Percentiles rank a stretch among this genome's conserved stretches.
These are phyloP conservation scores for Kondoa malvinella DNA, from an alignment of 768 basidiomycete genomes.

Conservation along the genomic window DNA sequence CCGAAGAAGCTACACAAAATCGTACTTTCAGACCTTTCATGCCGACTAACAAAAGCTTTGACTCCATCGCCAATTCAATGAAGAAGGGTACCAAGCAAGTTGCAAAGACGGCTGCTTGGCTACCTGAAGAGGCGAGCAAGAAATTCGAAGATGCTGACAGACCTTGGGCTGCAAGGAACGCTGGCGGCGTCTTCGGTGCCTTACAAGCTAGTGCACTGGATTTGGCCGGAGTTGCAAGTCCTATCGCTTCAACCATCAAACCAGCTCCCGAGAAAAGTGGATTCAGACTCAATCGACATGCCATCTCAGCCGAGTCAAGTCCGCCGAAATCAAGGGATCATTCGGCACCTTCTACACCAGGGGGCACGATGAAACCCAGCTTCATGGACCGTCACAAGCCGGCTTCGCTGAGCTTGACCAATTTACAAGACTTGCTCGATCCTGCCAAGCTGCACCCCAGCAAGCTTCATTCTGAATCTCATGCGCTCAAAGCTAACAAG, in stretches of 20 bases:
- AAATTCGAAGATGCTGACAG: neutral
- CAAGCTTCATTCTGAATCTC: too few species aligned
- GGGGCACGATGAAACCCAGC: neutral
- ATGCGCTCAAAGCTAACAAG: slow-evolving; percentile 8
- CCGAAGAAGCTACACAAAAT: slow-evolving; percentile 11
- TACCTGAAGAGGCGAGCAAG: neutral
- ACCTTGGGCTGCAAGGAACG: slow-evolving; percentile 1
- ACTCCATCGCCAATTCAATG: neutral
- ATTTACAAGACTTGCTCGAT: slow-evolving; percentile 6
- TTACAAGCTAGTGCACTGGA: slow-evolving; percentile 2
- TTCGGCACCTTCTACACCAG: slow-evolving; percentile 4
- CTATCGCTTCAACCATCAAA: slow-evolving; percentile 5
- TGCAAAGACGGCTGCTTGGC: neutral
- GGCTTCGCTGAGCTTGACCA: neutral
- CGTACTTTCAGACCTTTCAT: neutral
- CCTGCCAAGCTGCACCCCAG: slow-evolving; percentile 15
- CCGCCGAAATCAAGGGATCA: neutral
- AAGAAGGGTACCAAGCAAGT: neutral
- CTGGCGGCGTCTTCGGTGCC: slow-evolving; percentile 14
- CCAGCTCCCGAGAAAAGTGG: neutral
- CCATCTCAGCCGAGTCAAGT: neutral
- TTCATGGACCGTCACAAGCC: neutral
- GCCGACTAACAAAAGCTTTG: neutral
- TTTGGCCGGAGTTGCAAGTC: slow-evolving; percentile 14
- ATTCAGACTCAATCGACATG: neutral